Evolutionary conservation across 495 filamentous ascomycete genomes (phyloP).

Genomic region (Penicillium riverlandense): DNA sequence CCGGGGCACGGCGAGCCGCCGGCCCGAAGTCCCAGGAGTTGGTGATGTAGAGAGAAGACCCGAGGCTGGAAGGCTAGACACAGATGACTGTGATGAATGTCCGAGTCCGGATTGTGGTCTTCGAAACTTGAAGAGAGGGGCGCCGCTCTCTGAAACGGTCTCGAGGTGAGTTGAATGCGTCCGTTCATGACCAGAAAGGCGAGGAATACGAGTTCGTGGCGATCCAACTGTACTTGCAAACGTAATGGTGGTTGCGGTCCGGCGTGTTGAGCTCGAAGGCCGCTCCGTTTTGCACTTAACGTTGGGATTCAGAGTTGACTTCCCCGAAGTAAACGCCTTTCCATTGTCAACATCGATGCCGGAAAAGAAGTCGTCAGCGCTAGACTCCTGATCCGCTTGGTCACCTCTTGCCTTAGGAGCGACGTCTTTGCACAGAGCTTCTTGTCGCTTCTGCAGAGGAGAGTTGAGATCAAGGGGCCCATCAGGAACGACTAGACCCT

Average conservation of each 20-base stretch:
- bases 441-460: slow-evolving; percentile 62
- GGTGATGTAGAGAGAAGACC: slow-evolving; percentile 44
- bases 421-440: slow-evolving; percentile 31
- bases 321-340: slow-evolving; percentile 70
- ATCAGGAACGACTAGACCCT: slow-evolving; percentile 75
- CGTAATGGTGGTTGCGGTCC: slow-evolving; percentile 74
- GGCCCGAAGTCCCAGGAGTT: slow-evolving; percentile 45
- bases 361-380: slow-evolving; percentile 75
- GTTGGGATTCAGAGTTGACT: slow-evolving; percentile 85
- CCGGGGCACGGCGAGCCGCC: slow-evolving; percentile 52
- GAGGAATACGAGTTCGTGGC: slow-evolving; percentile 51
- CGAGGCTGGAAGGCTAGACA: slow-evolving; percentile 55
- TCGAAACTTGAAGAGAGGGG: slow-evolving; percentile 51
- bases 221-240: slow-evolving; percentile 66
- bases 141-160: slow-evolving; percentile 87
- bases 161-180: slow-evolving; percentile 69
- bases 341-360: slow-evolving; percentile 83
- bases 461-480: slow-evolving; percentile 76
- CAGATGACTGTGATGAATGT: slow-evolving; percentile 60
- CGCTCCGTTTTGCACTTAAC: slow-evolving; percentile 72
- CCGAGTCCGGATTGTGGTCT: slow-evolving; percentile 59
- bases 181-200: slow-evolving; percentile 56
- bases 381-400: slow-evolving; percentile 12
- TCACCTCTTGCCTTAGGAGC: slow-evolving; percentile 21
- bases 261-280: slow-evolving; percentile 61